Evolutionary conservation across 495 filamentous ascomycete genomes (phyloP).

Genomic region (Filosporella fistucella): DNA sequence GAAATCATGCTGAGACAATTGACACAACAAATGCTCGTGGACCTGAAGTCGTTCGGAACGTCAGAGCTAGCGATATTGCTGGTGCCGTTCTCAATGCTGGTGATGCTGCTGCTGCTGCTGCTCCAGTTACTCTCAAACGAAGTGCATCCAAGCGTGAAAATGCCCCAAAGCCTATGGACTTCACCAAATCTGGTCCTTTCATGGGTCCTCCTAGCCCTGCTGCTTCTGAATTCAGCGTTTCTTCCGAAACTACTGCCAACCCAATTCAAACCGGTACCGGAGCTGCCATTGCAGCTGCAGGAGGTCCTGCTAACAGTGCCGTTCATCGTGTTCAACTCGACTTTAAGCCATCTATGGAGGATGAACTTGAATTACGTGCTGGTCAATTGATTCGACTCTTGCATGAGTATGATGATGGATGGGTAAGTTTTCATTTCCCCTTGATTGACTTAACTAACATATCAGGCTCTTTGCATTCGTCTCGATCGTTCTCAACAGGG

Average conservation of each 20-base stretch:
- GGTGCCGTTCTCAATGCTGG: constrained; percentile 29
- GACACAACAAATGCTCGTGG: constrained; percentile 23
- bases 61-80: constrained; percentile 25
- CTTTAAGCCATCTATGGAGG: constrained; percentile 87
- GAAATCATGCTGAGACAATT: constrained; percentile 35
- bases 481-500: constrained; percentile 89
- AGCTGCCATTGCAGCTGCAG: constrained; percentile 49
- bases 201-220: constrained; percentile 46
- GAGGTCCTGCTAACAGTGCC: constrained; percentile 47
- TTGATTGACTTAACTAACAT: constrained; percentile 34
- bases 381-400: constrained; percentile 83
- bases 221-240: constrained; percentile 53
- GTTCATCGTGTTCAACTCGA: constrained; percentile 94
- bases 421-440: constrained; percentile 56
- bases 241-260: constrained; percentile 43
- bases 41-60: constrained; percentile 13
- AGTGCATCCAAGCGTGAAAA: constrained; percentile 24
- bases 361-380: constrained; percentile 75
- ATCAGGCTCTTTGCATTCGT: constrained; percentile 80
- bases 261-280: constrained; percentile 38
- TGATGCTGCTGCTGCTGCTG: constrained; percentile 30
- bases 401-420: constrained; percentile 98
- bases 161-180: constrained; percentile 34
- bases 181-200: constrained; percentile 35
- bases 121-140: constrained; percentile 14